Evolutionary conservation across 805 yeast genomes (phyloP), one percentile per base, ranked within the genome.

Genomic region (Monosporozyma unispora): DNA sequence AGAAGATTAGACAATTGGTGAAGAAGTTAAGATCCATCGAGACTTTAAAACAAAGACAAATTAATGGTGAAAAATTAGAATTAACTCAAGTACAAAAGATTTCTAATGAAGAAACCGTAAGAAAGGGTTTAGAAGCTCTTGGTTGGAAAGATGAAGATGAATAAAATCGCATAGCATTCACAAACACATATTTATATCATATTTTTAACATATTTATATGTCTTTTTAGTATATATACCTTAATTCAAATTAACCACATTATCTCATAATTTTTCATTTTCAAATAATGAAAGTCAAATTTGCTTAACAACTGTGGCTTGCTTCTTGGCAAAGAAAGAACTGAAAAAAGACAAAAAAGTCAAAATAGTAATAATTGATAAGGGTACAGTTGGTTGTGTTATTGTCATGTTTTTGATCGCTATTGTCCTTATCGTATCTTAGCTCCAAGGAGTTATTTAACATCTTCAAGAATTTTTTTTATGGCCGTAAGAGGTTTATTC

Each of bases 21-120:
- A 93, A 93, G 73, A 93, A 93, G 70, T 77, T 91, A 54, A 79
- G 98, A 62, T 97, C 99, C n/a, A 93, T 93, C 58, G 96, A 90
- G 67, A 81, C 81, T 48, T 77, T 93, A 61, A 90, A 90, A 69
- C 78, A 79, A 74, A 87, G 91, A 66, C 89, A 87, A 70, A 85
- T 84, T 8, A 74, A 72, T 49, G 95, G 91, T 46, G 96, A 89
- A 54, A 75, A 81, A 53, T 77, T 93, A 57, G 99, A 93, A 70
- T 95, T 84, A 60, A 93, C 98, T 29, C 99, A 93, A 72, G 72
- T 87, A 40, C 75, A 87, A 64, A 93, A 93, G 70, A 91, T 93
- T 57, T 77, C 80, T 53, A 88, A 95, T 46, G 99, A 93, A 71
- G 80, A 74, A 27, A 82, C 82, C 49, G 87, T 93, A 47, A 78